Percentiles rank a stretch among this genome's conserved stretches.
These are phyloP conservation scores for Penicillium argentinense DNA, from an alignment of 495 filamentous ascomycete species.

Conservation along the genomic window DNA sequence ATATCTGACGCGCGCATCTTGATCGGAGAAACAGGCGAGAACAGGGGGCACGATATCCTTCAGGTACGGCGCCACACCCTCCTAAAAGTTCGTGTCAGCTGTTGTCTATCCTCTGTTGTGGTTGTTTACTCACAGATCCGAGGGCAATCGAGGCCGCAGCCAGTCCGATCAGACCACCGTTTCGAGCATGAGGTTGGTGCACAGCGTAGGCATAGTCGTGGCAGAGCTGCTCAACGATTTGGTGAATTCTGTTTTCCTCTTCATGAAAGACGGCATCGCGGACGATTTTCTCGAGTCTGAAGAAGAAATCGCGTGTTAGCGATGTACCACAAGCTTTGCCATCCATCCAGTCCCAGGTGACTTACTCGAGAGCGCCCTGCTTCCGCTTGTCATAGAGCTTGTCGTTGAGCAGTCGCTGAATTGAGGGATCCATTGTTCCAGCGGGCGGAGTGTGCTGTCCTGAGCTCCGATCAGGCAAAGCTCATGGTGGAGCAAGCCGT, in stretches of 20 bases:
- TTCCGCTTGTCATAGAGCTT: slow-evolving; percentile 99
- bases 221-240: slow-evolving; percentile 92
- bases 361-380: slow-evolving; percentile 94
- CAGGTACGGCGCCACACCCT: slow-evolving; percentile 89
- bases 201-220: slow-evolving; percentile 98
- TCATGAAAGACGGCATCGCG: slow-evolving; percentile 75
- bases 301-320: slow-evolving; percentile 14
- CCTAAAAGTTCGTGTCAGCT: slow-evolving; percentile 42
- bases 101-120: neutral
- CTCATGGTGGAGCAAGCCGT: slow-evolving; percentile 32
- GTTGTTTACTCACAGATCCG: slow-evolving; percentile 67
- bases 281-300: slow-evolving; percentile 85
- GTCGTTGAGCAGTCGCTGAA: slow-evolving; percentile 91
- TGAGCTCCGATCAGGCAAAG: slow-evolving; percentile 31
- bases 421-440: slow-evolving; percentile 76
- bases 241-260: slow-evolving; percentile 74
- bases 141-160: slow-evolving; percentile 96
- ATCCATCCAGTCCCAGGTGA: slow-evolving; percentile 3
- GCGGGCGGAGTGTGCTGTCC: slow-evolving; percentile 20
- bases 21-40: slow-evolving; percentile 96
- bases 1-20: slow-evolving; percentile 96
- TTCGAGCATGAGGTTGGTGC: slow-evolving; percentile 94
- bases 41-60: slow-evolving; percentile 94
- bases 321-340: slow-evolving; percentile 1
- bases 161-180: slow-evolving; percentile 94